Evolutionary conservation across 2,329 filamentous ascomycete genomes (phyloP).

Genomic region (Hypoxylon sp.): DNA sequence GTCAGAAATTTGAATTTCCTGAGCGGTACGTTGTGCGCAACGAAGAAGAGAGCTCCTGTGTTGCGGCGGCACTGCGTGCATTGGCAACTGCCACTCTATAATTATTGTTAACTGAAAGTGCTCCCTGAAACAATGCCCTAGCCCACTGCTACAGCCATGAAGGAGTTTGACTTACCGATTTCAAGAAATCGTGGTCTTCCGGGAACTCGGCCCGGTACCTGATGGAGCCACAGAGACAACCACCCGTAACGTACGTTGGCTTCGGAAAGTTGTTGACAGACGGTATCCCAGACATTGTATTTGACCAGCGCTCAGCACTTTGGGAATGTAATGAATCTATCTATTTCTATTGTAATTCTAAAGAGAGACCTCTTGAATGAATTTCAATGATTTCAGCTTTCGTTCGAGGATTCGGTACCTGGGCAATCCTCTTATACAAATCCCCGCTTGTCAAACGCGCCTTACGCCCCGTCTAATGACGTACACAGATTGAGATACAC

Average conservation of each 20-base stretch:
- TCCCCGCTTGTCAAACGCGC: constrained; percentile 44
- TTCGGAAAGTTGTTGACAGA: constrained; percentile 46
- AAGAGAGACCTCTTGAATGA: background rate
- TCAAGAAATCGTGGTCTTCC: constrained; percentile 58
- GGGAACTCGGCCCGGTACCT: constrained; percentile 64
- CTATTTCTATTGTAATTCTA: background rate
- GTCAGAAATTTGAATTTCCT: constrained; percentile 54
- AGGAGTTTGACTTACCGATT: constrained; percentile 35
- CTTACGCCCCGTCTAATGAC: constrained; percentile 28
- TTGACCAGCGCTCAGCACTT: background rate
- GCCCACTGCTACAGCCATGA: background rate
- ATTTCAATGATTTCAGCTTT: background rate
- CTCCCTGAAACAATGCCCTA: background rate
- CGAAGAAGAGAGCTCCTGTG: constrained; percentile 61
- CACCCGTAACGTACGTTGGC: constrained; percentile 59
- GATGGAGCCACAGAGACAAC: constrained; percentile 64
- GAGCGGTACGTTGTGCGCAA: constrained; percentile 55
- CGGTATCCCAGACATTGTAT: constrained; percentile 34
- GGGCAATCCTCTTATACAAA: constrained; percentile 14
- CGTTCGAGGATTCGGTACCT: background rate
- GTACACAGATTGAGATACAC: background rate
- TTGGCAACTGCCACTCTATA: constrained; percentile 61
- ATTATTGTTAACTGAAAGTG: background rate
- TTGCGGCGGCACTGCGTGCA: constrained; percentile 68
- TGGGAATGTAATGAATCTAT: background rate